Base-by-base conservation (phyloP, 805 yeast species). In the Naumovozyma castellii region DNA sequence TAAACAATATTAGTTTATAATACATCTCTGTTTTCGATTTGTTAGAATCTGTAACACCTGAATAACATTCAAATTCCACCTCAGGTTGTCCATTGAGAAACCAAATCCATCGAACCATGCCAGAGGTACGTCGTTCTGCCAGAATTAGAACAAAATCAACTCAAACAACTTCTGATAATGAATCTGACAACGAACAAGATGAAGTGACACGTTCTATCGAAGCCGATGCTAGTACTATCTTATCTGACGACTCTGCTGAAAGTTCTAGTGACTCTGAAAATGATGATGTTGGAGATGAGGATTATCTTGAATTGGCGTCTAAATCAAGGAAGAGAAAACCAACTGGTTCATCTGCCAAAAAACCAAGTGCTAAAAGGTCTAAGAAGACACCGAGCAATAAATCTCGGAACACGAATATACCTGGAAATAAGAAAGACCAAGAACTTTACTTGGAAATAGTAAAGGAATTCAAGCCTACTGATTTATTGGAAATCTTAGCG, bases 401-500 rank as follows among this genome's bases (percentile, higher is more conserved):
- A 22, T 22, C 27, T 6, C 10, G 6, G 9, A 22, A 22, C 27
- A 22, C n/a, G n/a, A n/a, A n/a, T 1, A 34, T 15, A n/a, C 14
- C 36, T 19, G 19, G 25, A 34, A 34, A 34, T 12, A 50, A 43
- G 36, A 51, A 51, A 32, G 55, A 50, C 19, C 59, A 54, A 36
- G 61, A 54, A 18, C 44, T 44, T 2, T 54, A 66, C 40, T 56
- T 66, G 30, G 67, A 66, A 37, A 59, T 64, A 29, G 48, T 68
- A 27, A 68, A 67, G 12, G 69, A 62, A 17, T 73, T 71, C 47
- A 65, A 65, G 34, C 74, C 72, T 25, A 70, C 72, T 36, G 64
- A 64, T 34, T 38, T 75, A 12, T 75, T 75, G 42, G 71, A 71
- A 41, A 75, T 78, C 0, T 56, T 80, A 34, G 61, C 69, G 35